Conservation (phyloP, 495 filamentous ascomycete genomes). For the Xylaria acuta region DNA sequence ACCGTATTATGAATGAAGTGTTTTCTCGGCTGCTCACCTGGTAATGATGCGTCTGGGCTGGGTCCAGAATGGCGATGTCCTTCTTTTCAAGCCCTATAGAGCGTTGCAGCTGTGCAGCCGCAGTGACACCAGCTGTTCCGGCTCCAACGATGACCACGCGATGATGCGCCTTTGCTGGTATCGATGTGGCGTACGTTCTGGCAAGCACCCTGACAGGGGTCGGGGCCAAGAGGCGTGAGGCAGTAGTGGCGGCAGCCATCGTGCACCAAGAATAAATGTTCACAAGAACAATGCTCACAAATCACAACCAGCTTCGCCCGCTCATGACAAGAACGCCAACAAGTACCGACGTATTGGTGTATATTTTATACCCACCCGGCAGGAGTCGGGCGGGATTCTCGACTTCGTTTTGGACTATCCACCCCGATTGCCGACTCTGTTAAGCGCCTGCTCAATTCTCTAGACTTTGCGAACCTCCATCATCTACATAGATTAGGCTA, state of each 20-base stretch:
- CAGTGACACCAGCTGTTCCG: conserved; percentile 65
- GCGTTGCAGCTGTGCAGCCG: conserved; percentile 68
- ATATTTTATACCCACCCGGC: neutral
- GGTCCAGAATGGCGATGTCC: conserved; percentile 72
- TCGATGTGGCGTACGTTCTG: conserved; percentile 38
- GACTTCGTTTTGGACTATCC: no score
- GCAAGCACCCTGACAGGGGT: conserved; percentile 22
- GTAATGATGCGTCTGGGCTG: conserved; percentile 69
- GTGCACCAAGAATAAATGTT: conserved; percentile 9
- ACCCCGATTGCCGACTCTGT: neutral
- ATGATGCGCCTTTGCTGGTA: conserved; percentile 53
- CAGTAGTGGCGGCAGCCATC: conserved; percentile 31
- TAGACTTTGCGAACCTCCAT: neutral
- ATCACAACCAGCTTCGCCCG: neutral
- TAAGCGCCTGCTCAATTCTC: neutral
- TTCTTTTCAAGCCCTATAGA: conserved; percentile 60
- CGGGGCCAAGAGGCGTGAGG: conserved; percentile 35
- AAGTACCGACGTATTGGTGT: neutral
- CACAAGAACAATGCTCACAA: conserved; percentile 11
- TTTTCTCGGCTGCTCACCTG: conserved; percentile 35
- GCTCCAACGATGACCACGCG: conserved; percentile 70
- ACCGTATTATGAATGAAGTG: neutral
- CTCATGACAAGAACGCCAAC: neutral
- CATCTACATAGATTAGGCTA: neutral
- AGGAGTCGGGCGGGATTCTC: no score